Evolutionary conservation across 139 green algal species (phyloP), one percentile per base, ranked within the genome.

Genomic region (Volvox reticuliferus): DNA sequence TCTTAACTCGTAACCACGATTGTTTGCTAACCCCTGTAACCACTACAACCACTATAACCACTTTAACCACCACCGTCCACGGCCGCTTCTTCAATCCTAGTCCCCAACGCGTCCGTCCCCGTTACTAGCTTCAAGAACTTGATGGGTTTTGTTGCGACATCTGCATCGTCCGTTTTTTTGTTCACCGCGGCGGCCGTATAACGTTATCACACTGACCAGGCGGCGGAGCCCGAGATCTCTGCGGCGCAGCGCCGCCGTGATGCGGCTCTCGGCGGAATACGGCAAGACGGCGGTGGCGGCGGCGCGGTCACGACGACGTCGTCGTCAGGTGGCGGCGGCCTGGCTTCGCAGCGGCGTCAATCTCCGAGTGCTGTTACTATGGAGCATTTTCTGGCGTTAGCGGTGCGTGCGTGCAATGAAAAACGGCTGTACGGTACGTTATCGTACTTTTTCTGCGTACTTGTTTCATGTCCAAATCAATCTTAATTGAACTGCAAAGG

Each of bases 341-440:
- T 17, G 33, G 32, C 30, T 30, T 18, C 78, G 67, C 78, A 18
- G 78, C 78, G 3, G 17, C 78, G 67, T 22, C 78, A 67, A 14
- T 44, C 37, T 17, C 44, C 9, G 5, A 55, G 44, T 9, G 68
- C 6, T 30, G 85, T 73, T 71, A 82, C 36, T 71, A 21, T 89
- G 1, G 21, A 55, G 28, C 85, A 82, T 37, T 89, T 89, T 28
- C 85, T 82, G 28, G 32, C 68, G 18, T 20, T 89, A 30, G 85
- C 85, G 85, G 85, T 89, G 32, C 32, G 76, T 9, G 62, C 62
- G 24, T 2, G 65, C 65, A 2, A 73, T 12, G 12, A 28, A 28
- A 24, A 28, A 73, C 21, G 65, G 65, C 12, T 73, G 65, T 28
- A 73, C 21, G 65, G 16, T 2, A 28, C 16, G 65, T 73, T 12